Evolutionary conservation across 257 asterid genomes (phyloP).

Genomic region (Schizonepeta tenuifolia): DNA sequence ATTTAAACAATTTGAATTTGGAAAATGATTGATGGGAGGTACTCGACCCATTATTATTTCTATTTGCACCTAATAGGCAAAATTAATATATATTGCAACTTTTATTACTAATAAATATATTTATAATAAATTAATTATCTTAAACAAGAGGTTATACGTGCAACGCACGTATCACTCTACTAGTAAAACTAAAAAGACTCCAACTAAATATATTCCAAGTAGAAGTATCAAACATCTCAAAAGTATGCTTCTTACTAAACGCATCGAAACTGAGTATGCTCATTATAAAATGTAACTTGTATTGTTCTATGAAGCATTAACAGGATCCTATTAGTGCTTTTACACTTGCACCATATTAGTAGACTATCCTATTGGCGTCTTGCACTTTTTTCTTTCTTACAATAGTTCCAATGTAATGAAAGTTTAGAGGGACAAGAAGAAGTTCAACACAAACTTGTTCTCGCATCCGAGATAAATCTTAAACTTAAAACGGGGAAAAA

Average conservation of each 20-base stretch:
- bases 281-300: neutral
- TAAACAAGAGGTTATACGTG: too few relatives aligned
- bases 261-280: too few relatives aligned
- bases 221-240: too few relatives aligned
- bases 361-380: slow-evolving; percentile 10
- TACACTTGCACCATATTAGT: neutral
- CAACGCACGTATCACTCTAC: too few relatives aligned
- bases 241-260: too few relatives aligned
- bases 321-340: neutral
- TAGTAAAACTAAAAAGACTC: neutral
- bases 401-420: neutral
- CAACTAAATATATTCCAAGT: neutral
- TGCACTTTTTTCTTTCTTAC: neutral
- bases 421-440: neutral
- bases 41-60: too few relatives aligned
- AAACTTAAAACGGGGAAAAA: neutral
- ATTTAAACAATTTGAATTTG: too few relatives aligned
- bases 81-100: too few relatives aligned
- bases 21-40: too few relatives aligned
- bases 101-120: too few relatives aligned
- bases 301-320: slow-evolving; percentile 13
- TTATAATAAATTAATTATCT: too few relatives aligned
- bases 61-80: too few relatives aligned
- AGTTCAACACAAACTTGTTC: slow-evolving; percentile 1
- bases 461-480: slow-evolving; percentile 17